Conservation (phyloP, 129 eudicot genomes). For the Centella asiatica region DNA sequence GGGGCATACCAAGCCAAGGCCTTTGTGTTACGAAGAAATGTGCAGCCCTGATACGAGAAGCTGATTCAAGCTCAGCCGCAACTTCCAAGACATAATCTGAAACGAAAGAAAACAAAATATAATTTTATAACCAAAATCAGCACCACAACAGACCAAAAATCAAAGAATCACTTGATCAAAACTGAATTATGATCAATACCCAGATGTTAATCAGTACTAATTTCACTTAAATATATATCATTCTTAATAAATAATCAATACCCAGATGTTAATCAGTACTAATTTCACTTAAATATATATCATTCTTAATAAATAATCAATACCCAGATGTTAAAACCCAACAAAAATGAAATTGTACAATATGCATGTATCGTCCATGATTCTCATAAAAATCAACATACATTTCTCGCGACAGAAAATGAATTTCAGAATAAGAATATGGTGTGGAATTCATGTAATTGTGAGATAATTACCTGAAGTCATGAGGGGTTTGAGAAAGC, state of each 20-base stretch:
- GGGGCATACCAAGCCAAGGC: slow-evolving; percentile 90
- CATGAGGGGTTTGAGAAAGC: too few species aligned
- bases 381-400: too few species aligned
- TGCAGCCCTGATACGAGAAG: slow-evolving; percentile 63
- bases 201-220: background rate
- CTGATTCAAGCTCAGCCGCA: slow-evolving; percentile 77
- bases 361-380: too few species aligned
- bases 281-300: background rate
- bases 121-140: background rate
- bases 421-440: too few species aligned
- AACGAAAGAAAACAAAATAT: background rate
- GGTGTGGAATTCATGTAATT: too few species aligned
- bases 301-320: background rate
- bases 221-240: background rate
- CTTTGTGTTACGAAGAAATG: slow-evolving; percentile 69
- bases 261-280: background rate
- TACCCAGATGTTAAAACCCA: slow-evolving; percentile 1
- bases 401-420: too few species aligned
- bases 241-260: background rate
- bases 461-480: too few species aligned
- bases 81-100: slow-evolving; percentile 54
- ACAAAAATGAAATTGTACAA: too few species aligned
- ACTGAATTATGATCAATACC: background rate
- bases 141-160: background rate
- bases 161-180: background rate